Evolutionary conservation across 345 rosid genomes (phyloP).

Genomic region (Hirschfeldia incana): DNA sequence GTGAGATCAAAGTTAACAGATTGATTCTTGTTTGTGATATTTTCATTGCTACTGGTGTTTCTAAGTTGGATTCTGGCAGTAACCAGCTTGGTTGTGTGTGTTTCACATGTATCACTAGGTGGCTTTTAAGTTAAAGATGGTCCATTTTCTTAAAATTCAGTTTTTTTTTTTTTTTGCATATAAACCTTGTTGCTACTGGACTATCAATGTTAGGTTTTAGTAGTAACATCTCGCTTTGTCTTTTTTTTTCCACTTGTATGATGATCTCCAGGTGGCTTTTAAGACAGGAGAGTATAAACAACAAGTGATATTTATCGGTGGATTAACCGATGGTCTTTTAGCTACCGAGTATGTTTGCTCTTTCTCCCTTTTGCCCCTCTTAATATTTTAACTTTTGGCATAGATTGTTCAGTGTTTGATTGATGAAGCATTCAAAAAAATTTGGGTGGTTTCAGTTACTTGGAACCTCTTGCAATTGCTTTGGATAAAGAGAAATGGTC

Average conservation of each 20-base stretch:
- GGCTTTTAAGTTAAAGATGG: neutral
- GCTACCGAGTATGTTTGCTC: conserved; percentile 81
- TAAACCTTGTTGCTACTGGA: no score
- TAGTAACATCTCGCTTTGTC: neutral
- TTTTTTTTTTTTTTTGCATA: neutral
- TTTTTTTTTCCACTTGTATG: neutral
- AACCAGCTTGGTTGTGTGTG: no score
- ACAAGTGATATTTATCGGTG: conserved; percentile 85
- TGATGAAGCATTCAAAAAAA: conserved; percentile 14
- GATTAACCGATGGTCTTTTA: conserved; percentile 84
- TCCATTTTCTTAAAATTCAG: neutral
- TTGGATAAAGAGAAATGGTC: conserved; percentile 96
- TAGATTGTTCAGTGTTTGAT: neutral
- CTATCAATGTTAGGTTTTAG: neutral
- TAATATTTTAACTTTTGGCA: neutral
- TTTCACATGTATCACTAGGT: no score
- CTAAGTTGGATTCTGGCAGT: no score
- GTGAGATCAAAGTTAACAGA: no score
- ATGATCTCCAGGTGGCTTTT: conserved; percentile 79
- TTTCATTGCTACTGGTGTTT: no score
- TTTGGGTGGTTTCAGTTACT: conserved; percentile 55
- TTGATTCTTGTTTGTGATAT: no score
- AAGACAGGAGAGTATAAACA: conserved; percentile 89
- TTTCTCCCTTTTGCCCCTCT: neutral
- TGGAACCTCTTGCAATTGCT: conserved; percentile 92